These are phyloP conservation scores for Circinella minor DNA, from an alignment of 371 early-diverging fungal genomes.

Conservation along the genomic window DNA sequence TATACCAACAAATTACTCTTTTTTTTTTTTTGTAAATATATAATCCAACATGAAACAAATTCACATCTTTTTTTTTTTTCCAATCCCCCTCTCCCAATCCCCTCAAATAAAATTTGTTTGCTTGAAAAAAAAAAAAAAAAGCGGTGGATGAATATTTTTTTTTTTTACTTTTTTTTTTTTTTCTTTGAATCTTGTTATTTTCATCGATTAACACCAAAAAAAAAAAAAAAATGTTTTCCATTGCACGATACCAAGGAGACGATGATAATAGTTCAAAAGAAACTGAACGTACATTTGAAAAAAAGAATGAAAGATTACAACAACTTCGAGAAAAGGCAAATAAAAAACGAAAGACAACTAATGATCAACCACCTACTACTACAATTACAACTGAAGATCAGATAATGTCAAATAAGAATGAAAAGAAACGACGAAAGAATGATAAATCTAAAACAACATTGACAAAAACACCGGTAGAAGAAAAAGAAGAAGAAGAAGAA, in stretches of 20 bases:
- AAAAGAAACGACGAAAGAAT: constrained; percentile 15
- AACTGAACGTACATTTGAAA: constrained; percentile 19
- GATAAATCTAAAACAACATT: neutral
- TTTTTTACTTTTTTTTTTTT: neutral
- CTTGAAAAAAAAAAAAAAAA: no score
- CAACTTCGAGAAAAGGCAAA: constrained; percentile 19
- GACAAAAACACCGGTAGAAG: neutral
- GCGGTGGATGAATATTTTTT: constrained; percentile 6
- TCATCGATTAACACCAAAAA: neutral
- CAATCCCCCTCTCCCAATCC: neutral
- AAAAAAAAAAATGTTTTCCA: constrained; percentile 20
- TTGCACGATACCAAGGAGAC: constrained; percentile 24
- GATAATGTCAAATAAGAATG: constrained; percentile 4
- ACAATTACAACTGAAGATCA: neutral
- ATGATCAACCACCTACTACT: constrained; percentile 3
- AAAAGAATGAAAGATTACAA: constrained; percentile 18
- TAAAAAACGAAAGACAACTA: constrained; percentile 16
- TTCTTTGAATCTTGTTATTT: neutral
- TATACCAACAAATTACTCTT: neutral
- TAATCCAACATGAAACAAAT: neutral
- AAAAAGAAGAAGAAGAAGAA: neutral
- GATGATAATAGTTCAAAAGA: constrained; percentile 7
- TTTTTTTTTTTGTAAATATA: neutral
- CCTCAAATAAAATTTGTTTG: no score
- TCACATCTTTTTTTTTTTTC: no score